phyloP scores from a whole-genome alignment of 2,329 filamentous ascomycete species.

The Fusarium hainanense region DNA sequence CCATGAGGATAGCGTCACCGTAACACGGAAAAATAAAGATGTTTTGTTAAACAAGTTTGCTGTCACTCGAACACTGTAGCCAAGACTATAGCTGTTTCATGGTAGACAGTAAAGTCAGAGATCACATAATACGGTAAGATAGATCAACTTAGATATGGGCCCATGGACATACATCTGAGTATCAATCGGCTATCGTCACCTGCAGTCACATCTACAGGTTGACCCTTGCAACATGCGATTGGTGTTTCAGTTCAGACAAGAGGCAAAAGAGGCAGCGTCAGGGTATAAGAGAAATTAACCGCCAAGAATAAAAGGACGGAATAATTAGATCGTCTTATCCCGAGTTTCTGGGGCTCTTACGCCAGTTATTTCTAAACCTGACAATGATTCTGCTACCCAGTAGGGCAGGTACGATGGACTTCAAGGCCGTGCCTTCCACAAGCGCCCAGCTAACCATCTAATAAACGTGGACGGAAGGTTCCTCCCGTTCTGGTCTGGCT shows the following conservation, averaged over 20 bases:
- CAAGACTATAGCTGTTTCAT: slow-evolving; percentile 27
- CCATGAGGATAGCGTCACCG: neutral
- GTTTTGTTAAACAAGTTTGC: neutral
- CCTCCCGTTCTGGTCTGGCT: slow-evolving; percentile 21
- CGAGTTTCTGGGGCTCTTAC: neutral
- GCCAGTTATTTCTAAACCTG: neutral
- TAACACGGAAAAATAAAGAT: neutral
- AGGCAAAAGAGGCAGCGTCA: neutral
- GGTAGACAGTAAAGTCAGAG: neutral
- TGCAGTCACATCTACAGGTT: neutral
- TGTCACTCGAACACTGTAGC: slow-evolving; percentile 7
- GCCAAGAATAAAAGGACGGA: neutral
- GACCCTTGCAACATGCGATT: slow-evolving; percentile 13
- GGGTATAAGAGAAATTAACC: neutral
- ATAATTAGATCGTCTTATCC: neutral
- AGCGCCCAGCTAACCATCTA: slow-evolving; percentile 1
- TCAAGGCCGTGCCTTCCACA: slow-evolving; percentile 17
- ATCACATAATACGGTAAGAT: neutral
- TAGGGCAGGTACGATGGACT: neutral
- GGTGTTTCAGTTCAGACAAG: slow-evolving; percentile 25
- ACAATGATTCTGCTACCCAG: neutral
- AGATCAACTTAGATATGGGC: neutral
- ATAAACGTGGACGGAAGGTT: slow-evolving; percentile 16
- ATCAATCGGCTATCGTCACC: neutral
- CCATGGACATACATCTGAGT: slow-evolving; percentile 12